Evolutionary conservation across 192 early-diverging fungal genomes (phyloP), one percentile per base, ranked within the genome.

Genomic region (Gonapodya sp.): DNA sequence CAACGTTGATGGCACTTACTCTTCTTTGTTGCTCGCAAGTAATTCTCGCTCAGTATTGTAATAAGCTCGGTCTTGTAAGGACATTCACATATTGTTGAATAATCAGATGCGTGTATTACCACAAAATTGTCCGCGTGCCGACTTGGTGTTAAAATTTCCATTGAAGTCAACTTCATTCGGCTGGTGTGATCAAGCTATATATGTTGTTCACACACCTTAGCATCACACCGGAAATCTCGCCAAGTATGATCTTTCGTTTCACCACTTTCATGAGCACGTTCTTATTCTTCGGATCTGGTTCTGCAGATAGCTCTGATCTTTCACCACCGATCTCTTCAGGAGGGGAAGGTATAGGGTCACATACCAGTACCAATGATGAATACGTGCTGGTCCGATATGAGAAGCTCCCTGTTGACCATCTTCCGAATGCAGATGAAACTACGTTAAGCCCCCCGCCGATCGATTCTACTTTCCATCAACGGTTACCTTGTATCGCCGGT

Each of bases 401-500:
- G 73, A 35, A 90, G 81, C 79, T 91, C 88, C 30, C 89, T 83
- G 14, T 78, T 34, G 18, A 32, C 75, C 8, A 33, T 77, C 75
- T 64, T n/a, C n/a, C n/a, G 46, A 64, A 8, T 24, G 46, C 8
- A 64, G 46, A 64, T 64, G 46, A 24, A 24, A 64, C 8, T 64
- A 24, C 46, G 46, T 64, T 64, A 64, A 64, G 46, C 46, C 8
- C 8, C 24, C 46, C 46, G 24, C 73, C 0, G 83, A 78, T 2
- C 86, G 82, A 78, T 90, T 91, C 82, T 90, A 91, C 79, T 86
- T 88, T n/a, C n/a, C n/a, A n/a, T n/a, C n/a, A n/a, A n/a, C n/a
- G n/a, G n/a, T 16, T 16, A 64, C 46, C 46, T 77, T 77, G 75
- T 77, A 77, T 14, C 75, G 75, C 31, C 90, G 86, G 79, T 91